These are phyloP conservation scores for Leucaena leucocephala DNA, from an alignment of 306 rosid genomes.

Conservation along the genomic window DNA sequence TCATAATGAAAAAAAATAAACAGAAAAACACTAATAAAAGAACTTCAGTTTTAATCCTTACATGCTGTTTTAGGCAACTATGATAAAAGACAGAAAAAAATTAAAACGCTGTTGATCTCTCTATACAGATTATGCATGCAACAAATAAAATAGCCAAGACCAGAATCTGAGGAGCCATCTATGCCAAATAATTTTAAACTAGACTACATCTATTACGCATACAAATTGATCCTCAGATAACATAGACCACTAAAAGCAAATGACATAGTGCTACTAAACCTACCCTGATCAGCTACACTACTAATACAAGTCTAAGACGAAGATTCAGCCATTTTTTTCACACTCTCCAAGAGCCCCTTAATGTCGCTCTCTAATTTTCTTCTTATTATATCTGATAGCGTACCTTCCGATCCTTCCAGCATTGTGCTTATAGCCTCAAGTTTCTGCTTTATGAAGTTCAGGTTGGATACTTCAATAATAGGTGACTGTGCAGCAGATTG, in stretches of 20 bases:
- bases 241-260: constrained; percentile 27
- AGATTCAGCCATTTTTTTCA: constrained; percentile 57
- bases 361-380: constrained; percentile 52
- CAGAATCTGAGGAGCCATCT: constrained; percentile 22
- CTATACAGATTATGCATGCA: constrained; percentile 35
- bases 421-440: constrained; percentile 58
- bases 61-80: constrained; percentile 30
- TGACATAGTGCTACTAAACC: constrained; percentile 38
- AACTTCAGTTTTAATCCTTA: constrained; percentile 21
- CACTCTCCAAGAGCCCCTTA: constrained; percentile 63
- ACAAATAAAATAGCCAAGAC: constrained; percentile 20
- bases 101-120: constrained; percentile 29
- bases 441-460: constrained; percentile 50
- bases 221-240: constrained; percentile 23
- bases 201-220: constrained; percentile 27
- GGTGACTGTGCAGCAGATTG: constrained; percentile 37
- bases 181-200: constrained; percentile 26
- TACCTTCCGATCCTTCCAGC: constrained; percentile 51
- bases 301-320: constrained; percentile 2
- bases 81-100: not conserved
- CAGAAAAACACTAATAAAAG: not conserved
- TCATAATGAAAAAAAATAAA: not conserved
- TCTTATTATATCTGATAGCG: constrained; percentile 41
- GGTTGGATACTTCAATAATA: constrained; percentile 41
- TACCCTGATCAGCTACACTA: constrained; percentile 37